phyloP scores from a whole-genome alignment of 129 eudicot genomes.

The Artemisia argyi region DNA sequence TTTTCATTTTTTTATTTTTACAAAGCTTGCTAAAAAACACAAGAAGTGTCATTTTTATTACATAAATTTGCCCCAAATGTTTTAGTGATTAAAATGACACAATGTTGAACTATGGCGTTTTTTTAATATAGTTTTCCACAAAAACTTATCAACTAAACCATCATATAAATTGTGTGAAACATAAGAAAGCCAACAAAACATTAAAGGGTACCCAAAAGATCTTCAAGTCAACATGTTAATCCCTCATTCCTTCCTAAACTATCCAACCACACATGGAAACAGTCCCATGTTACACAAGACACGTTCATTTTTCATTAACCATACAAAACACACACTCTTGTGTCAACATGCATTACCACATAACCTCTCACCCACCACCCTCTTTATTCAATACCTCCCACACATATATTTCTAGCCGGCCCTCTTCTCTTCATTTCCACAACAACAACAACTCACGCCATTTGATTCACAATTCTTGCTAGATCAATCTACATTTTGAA shows the following conservation, averaged over 20 bases:
- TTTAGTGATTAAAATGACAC: too few species aligned
- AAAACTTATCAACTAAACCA: too few species aligned
- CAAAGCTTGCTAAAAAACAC: too few species aligned
- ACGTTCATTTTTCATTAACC: constrained; percentile 74
- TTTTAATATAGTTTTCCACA: too few species aligned
- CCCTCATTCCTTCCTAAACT: constrained; percentile 7
- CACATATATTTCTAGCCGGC: constrained; percentile 4
- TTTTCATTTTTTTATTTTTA: too few species aligned
- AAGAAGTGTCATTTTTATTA: too few species aligned
- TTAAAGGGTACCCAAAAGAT: constrained; percentile 40
- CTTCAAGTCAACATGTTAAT: constrained; percentile 21
- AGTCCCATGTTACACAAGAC: constrained; percentile 47
- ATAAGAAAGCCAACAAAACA: too few species aligned
- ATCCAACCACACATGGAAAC: constrained; percentile 52
- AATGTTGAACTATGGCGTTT: too few species aligned
- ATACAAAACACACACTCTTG: constrained; percentile 45
- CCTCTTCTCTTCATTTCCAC: constrained; percentile 13
- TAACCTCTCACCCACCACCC: constrained; percentile 38
- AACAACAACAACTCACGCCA: constrained; percentile 15
- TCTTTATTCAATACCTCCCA: constrained; percentile 16
- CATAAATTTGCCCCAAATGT: too few species aligned
- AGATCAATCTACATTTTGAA: constrained; percentile 2
- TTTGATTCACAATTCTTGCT: not conserved
- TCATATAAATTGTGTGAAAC: too few species aligned
- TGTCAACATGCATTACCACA: constrained; percentile 55